A percentile compares a stretch with the other conserved stretches of the same genome.
phyloP scores from a whole-genome alignment of 2,329 filamentous ascomycete species.

The Paecilomyces dactylethromorphus region DNA sequence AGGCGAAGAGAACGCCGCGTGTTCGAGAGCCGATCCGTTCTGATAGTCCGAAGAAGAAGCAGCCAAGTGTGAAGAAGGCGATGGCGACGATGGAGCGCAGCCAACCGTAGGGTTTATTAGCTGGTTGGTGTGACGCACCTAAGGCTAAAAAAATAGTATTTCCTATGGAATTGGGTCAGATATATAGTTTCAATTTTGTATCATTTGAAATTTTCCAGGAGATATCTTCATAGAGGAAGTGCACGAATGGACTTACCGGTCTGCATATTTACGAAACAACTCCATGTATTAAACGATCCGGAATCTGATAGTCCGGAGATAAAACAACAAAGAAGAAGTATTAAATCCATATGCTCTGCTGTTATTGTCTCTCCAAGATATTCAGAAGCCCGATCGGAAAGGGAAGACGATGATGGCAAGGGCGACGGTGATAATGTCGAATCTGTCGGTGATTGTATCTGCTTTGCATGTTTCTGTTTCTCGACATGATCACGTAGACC shows the following conservation, averaged over 20 bases:
- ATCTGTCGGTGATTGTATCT: too few species aligned
- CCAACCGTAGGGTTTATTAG: constrained; percentile 13
- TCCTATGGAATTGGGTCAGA: constrained; percentile 5
- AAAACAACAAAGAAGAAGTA: constrained; percentile 14
- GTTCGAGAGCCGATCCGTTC: constrained; percentile 4
- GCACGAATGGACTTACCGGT: constrained; percentile 11
- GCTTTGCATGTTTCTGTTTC: too few species aligned
- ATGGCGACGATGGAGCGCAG: constrained; percentile 19
- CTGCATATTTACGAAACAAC: constrained; percentile 22
- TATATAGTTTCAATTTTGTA: not conserved
- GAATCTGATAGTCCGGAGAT: constrained; percentile 17
- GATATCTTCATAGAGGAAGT: not conserved
- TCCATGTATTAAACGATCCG: constrained; percentile 20
- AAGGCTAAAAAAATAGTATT: constrained; percentile 21
- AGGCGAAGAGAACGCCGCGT: constrained; percentile 9
- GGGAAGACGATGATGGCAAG: too few species aligned
- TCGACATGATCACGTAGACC: too few species aligned
- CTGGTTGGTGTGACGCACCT: constrained; percentile 15
- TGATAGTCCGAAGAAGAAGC: constrained; percentile 16
- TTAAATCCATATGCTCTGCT: not conserved
- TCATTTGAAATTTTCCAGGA: not conserved
- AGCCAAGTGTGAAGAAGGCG: constrained; percentile 15
- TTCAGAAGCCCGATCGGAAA: not conserved
- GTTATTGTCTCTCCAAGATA: not conserved
- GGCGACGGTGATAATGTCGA: too few species aligned